These are phyloP conservation scores for Cladosporium sp. DNA, from an alignment of 2,329 filamentous ascomycete genomes.

Conservation along the genomic window DNA sequence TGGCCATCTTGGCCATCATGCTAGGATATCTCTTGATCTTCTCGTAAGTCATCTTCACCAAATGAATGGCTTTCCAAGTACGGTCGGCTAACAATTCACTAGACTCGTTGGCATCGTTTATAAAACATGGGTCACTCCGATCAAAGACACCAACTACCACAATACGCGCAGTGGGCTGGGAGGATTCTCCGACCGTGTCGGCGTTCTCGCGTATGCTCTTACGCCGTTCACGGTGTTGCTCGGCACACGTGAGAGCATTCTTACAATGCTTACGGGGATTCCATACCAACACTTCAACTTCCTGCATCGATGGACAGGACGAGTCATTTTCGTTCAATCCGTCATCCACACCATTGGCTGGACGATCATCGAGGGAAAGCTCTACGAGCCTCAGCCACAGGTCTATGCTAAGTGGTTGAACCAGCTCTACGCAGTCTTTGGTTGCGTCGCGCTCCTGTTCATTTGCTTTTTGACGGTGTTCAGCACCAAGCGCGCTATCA, in stretches of 20 bases:
- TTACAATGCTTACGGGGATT: slow-evolving; percentile 65
- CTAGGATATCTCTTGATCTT: slow-evolving; percentile 61
- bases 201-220: slow-evolving; percentile 66
- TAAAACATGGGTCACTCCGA: slow-evolving; percentile 64
- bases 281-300: slow-evolving; percentile 76
- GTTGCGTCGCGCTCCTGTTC: slow-evolving; percentile 62
- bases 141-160: slow-evolving; percentile 53
- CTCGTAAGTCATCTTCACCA: slow-evolving; percentile 38
- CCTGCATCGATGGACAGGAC: slow-evolving; percentile 70
- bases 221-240: slow-evolving; percentile 66
- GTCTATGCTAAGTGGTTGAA: slow-evolving; percentile 53
- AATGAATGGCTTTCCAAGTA: not conserved
- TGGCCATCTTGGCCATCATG: slow-evolving; percentile 56
- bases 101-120: slow-evolving; percentile 61
- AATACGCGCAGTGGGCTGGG: slow-evolving; percentile 64
- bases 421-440: slow-evolving; percentile 68
- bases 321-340: slow-evolving; percentile 65
- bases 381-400: slow-evolving; percentile 68
- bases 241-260: slow-evolving; percentile 62
- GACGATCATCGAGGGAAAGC: slow-evolving; percentile 58
- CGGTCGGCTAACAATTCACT: slow-evolving; percentile 14
- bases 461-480: slow-evolving; percentile 57
- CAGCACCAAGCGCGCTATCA: slow-evolving; percentile 56
- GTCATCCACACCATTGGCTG: slow-evolving; percentile 66
- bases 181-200: slow-evolving; percentile 65